These are phyloP conservation scores for Cutaneotrichosporon cavernicola DNA, from an alignment of 1,284 basidiomycete species.

Conservation along the genomic window DNA sequence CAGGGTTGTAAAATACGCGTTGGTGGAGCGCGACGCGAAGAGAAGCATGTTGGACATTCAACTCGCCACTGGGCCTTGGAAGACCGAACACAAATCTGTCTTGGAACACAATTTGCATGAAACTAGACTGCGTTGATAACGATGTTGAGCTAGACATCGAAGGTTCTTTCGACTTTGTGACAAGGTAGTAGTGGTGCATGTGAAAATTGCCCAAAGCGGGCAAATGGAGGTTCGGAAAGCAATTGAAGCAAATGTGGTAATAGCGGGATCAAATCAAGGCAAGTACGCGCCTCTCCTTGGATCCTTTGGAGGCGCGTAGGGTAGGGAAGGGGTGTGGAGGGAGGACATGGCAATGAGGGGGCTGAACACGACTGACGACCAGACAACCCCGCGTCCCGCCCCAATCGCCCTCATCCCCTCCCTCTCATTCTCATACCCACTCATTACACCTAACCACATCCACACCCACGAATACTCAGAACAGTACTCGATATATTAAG, in stretches of 20 bases:
- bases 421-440: neutral
- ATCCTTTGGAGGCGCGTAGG: neutral
- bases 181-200: neutral
- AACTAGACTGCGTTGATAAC: neutral
- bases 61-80: neutral
- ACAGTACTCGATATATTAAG: neutral
- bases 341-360: neutral
- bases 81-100: neutral
- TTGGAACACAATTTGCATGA: neutral
- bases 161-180: neutral
- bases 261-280: constrained; percentile 6
- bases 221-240: neutral
- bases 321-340: neutral
- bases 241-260: neutral
- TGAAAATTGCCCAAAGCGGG: constrained; percentile 8
- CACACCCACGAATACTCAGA: neutral
- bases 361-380: neutral
- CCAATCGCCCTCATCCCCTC: neutral
- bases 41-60: neutral
- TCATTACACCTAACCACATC: neutral
- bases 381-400: neutral
- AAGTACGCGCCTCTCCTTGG: neutral
- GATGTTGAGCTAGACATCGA: neutral
- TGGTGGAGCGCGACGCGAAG: neutral
- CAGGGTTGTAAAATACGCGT: constrained; percentile 1